Evolutionary conservation across 139 green algal genomes (phyloP).

Genomic region (Chlorella sp.): DNA sequence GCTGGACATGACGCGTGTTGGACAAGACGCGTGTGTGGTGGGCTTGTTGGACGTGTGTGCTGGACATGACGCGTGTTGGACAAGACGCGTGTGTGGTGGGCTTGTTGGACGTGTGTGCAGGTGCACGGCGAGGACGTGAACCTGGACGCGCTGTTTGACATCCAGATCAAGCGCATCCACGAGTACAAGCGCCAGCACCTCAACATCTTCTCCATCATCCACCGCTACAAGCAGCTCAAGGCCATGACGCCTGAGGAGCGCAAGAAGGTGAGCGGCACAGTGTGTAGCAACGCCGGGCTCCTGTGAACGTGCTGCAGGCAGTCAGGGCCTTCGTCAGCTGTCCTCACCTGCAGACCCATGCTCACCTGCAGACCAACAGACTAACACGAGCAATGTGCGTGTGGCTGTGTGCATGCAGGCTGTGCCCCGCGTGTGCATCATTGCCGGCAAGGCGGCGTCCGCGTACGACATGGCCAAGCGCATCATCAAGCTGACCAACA

Average conservation of each 20-base stretch:
- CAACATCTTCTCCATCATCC: slow-evolving; percentile 85
- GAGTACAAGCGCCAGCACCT: slow-evolving; percentile 99
- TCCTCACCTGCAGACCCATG: too few species aligned
- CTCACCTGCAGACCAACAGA: too few species aligned
- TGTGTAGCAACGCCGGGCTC: too few species aligned
- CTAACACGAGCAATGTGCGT: too few species aligned
- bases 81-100: too few species aligned
- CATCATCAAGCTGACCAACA: slow-evolving; percentile 94
- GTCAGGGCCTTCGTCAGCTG: too few species aligned
- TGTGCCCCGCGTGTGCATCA: slow-evolving; percentile 85
- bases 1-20: too few species aligned
- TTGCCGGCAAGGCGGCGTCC: slow-evolving; percentile 96
- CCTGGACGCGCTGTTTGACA: slow-evolving; percentile 84
- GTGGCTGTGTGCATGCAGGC: slow-evolving; percentile 16
- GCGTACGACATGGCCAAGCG: slow-evolving; percentile 98
- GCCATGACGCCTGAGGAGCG: slow-evolving; percentile 79
- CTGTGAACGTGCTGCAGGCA: too few species aligned
- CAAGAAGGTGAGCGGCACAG: slow-evolving; percentile 39
- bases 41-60: too few species aligned
- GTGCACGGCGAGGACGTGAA: slow-evolving; percentile 66
- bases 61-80: too few species aligned
- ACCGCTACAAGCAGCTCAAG: slow-evolving; percentile 90
- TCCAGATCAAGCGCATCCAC: slow-evolving; percentile 99
- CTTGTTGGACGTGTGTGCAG: background rate
- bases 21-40: too few species aligned